These are phyloP conservation scores for Blastobotrys raffinosifermentans DNA, from an alignment of 1,139 yeast genomes.

Conservation along the genomic window DNA sequence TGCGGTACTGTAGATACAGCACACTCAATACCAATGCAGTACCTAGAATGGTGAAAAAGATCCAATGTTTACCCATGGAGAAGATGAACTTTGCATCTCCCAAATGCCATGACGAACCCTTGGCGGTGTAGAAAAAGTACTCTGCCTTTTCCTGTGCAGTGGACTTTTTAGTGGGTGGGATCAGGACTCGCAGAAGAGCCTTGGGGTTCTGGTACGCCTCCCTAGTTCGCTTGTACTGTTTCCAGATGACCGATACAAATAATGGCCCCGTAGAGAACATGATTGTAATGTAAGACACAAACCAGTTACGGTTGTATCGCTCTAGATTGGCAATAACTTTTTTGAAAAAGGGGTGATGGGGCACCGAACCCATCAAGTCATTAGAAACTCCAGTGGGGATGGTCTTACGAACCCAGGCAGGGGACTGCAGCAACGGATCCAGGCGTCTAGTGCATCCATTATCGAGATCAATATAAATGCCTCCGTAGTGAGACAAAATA, in stretches of 20 bases:
- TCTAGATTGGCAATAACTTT: slow-evolving; percentile 62
- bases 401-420: slow-evolving; percentile 85
- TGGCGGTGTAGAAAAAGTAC: slow-evolving; percentile 65
- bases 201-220: slow-evolving; percentile 38
- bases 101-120: slow-evolving; percentile 86
- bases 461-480: slow-evolving; percentile 84
- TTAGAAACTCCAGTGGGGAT: slow-evolving; percentile 88
- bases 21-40: slow-evolving; percentile 51
- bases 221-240: slow-evolving; percentile 59
- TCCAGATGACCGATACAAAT: slow-evolving; percentile 80
- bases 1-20: slow-evolving; percentile 54
- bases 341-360: slow-evolving; percentile 77
- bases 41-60: slow-evolving; percentile 62
- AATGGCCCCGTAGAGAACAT: slow-evolving; percentile 94
- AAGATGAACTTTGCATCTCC: slow-evolving; percentile 76
- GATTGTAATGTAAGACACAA: slow-evolving; percentile 79
- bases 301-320: slow-evolving; percentile 39
- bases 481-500: slow-evolving; percentile 78
- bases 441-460: slow-evolving; percentile 75
- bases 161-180: slow-evolving; percentile 66
- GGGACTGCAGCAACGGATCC: slow-evolving; percentile 73
- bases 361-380: slow-evolving; percentile 88
- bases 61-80: slow-evolving; percentile 61
- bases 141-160: slow-evolving; percentile 33
- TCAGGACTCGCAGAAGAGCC: slow-evolving; percentile 45